Percentiles rank a stretch among this genome's conserved stretches.
phyloP scores from a whole-genome alignment of 352 stramenopile genomes.

The Phytophthora foliorum region DNA sequence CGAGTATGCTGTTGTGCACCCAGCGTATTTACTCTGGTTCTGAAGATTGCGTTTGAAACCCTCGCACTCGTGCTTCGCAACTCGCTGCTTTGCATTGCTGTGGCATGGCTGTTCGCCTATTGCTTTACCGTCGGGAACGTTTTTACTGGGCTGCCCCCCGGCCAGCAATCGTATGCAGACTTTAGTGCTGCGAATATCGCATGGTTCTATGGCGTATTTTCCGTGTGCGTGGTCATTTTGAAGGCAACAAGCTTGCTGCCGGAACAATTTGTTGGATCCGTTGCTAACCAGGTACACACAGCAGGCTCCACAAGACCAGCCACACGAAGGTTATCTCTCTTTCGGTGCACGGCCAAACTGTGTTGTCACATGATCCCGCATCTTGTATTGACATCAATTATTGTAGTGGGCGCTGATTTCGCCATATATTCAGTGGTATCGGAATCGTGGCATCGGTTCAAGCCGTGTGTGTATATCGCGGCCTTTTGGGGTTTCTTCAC shows the following conservation, averaged over 20 bases:
- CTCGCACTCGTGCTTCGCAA: constrained; percentile 21
- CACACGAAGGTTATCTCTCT: constrained; percentile 9
- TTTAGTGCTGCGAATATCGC: constrained; percentile 15
- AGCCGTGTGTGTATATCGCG: constrained; percentile 31
- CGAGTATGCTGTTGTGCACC: neutral
- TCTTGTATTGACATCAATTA: constrained; percentile 11
- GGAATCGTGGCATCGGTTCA: constrained; percentile 19
- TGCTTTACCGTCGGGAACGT: constrained; percentile 18
- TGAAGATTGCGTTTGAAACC: neutral
- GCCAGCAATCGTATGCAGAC: constrained; percentile 8
- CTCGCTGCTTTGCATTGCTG: constrained; percentile 5
- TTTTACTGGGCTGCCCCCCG: constrained; percentile 7
- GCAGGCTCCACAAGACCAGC: no score
- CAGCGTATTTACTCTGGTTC: neutral
- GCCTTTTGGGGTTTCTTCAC: constrained; percentile 29
- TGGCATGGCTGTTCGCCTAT: constrained; percentile 18
- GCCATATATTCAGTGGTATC: constrained; percentile 10
- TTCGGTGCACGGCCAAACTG: constrained; percentile 17
- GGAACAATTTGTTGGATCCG: constrained; percentile 11
- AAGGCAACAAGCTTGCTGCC: constrained; percentile 12
- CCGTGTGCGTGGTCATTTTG: constrained; percentile 7
- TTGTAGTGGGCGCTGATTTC: constrained; percentile 16
- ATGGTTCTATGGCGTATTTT: constrained; percentile 23
- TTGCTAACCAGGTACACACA: neutral
- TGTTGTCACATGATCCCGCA: neutral